Base-by-base conservation (phyloP, 1,284 basidiomycete genomes). In the Ceratobasidium theobromae region DNA sequence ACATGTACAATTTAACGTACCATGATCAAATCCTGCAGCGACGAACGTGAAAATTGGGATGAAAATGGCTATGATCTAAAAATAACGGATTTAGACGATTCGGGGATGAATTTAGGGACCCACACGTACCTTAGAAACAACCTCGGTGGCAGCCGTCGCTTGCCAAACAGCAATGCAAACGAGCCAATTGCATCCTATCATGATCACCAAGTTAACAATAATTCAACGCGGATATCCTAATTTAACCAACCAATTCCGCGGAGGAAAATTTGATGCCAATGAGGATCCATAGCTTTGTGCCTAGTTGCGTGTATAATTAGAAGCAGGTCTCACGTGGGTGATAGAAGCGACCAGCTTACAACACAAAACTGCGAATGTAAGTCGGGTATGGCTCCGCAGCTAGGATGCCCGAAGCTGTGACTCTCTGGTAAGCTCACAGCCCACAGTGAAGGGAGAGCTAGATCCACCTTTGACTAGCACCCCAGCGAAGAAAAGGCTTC, bases 121-220 rank as follows among this genome's bases (percentile, higher is more conserved):
- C 14, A 43, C 18, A 28, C 72, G 11, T 67, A 84, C 83, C 80
- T 91, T 91, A 11, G 87, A 89, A 8, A 87, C 74, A 0, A 88
- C 88, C 8, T 91, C 89, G 55, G 76, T 83, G 6, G 89, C 86
- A 16, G 83, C 84, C n/a, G 85, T 79, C 0, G 86, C 84, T 86
- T 89, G 88, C 87, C 89, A 91, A 65, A 91, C 80, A 3, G 88
- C 89, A n/a, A 89, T 77, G 69, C 82, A 87, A 35, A 91, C 89
- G 1, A 91, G 79, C 84, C 87, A 88, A 71, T 91, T 91, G 71
- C 89, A 91, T 3, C 83, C 58, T 62, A 48, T 16, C 25, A n/a
- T 8, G 9, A 18, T 11, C 9, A n/a, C 16, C 16, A n/a, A 23
- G 32, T 60, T n/a, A 25, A 23, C 21, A 25, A 27, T 23, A 3